Conservation (phyloP, 1,284 basidiomycete genomes). For the Rhodofomes roseus region DNA sequence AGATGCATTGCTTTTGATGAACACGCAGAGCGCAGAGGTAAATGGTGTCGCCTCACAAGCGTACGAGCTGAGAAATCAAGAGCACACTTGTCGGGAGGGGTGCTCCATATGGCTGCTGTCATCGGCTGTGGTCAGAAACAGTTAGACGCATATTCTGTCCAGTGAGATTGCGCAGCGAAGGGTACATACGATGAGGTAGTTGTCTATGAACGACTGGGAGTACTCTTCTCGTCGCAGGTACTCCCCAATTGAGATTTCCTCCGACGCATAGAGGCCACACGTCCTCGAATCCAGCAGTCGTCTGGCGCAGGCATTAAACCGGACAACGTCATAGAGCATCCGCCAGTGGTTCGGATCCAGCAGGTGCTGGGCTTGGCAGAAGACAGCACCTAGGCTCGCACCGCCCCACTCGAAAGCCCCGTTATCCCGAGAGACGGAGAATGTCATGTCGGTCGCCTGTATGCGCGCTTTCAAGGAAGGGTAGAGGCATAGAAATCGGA, state of each 20-base stretch:
- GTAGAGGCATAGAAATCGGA: conserved; percentile 61
- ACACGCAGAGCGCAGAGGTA: neutral
- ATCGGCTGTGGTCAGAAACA: conserved; percentile 50
- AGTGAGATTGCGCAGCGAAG: neutral
- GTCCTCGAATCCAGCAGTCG: conserved; percentile 31
- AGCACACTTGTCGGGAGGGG: conserved; percentile 69
- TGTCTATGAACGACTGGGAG: conserved; percentile 65
- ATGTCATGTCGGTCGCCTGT: conserved; percentile 73
- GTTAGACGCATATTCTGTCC: conserved; percentile 1
- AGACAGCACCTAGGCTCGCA: conserved; percentile 55
- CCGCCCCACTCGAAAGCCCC: conserved; percentile 78
- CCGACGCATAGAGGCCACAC: conserved; percentile 17
- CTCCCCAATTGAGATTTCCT: conserved; percentile 60
- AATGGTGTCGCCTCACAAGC: conserved; percentile 37
- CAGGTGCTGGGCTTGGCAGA: conserved; percentile 61
- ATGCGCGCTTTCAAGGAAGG: conserved; percentile 41
- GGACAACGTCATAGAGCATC: conserved; percentile 72
- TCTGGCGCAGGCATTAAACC: conserved; percentile 72
- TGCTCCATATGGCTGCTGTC: conserved; percentile 82
- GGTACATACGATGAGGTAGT: conserved; percentile 72
- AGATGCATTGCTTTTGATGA: neutral
- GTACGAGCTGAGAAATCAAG: conserved; percentile 74
- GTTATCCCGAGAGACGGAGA: conserved; percentile 67
- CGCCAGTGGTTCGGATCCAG: conserved; percentile 72
- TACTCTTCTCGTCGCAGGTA: conserved; percentile 71